Evolutionary conservation across 306 rosid genomes (phyloP).

Genomic region (Quercus gilva): DNA sequence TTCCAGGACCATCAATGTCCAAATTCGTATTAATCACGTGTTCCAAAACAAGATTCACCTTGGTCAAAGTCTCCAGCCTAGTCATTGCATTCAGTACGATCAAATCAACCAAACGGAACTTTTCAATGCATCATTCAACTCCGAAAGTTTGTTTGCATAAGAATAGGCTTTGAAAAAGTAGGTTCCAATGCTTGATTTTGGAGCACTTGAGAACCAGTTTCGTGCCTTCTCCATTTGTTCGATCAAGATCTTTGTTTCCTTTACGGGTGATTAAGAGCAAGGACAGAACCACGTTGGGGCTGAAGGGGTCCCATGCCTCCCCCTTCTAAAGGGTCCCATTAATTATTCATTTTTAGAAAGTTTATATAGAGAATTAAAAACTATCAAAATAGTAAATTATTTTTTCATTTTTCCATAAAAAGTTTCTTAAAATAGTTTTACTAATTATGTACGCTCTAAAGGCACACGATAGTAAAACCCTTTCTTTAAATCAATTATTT

Average conservation of each 20-base stretch:
- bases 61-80: background rate
- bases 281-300: no score
- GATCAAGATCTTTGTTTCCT: background rate
- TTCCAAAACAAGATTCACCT: slow-evolving; percentile 1
- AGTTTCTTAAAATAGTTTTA: no score
- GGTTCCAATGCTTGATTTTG: background rate
- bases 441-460: fast-evolving
- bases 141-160: slow-evolving; percentile 11
- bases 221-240: background rate
- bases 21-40: no score
- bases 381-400: no score
- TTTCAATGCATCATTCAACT: background rate
- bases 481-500: no score
- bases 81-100: background rate
- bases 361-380: fast-evolving
- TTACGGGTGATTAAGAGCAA: background rate
- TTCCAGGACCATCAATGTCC: no score
- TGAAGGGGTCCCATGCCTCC: no score
- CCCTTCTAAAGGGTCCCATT: no score
- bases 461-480: fast-evolving
- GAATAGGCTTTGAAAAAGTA: background rate
- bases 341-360: fast-evolving
- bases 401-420: fast-evolving
- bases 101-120: background rate
- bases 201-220: slow-evolving; percentile 7